phyloP scores from a whole-genome alignment of 2,329 filamentous ascomycete genomes.

The Verticillium isaacii region DNA sequence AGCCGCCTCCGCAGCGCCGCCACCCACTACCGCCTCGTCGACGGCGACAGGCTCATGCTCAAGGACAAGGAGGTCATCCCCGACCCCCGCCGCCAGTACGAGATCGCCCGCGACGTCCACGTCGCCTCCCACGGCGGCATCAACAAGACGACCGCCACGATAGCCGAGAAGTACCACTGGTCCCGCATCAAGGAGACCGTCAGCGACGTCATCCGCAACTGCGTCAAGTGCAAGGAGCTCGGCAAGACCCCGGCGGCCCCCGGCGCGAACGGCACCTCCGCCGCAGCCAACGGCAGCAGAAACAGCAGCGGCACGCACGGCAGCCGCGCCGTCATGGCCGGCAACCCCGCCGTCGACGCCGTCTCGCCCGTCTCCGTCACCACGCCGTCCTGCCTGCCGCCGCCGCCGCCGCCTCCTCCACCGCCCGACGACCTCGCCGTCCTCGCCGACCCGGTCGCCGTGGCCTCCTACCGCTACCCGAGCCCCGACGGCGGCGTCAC shows the following conservation, averaged over 20 bases:
- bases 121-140: conserved; percentile 74
- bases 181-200: conserved; percentile 97
- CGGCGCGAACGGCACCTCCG: conserved; percentile 1
- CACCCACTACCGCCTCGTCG: conserved; percentile 85
- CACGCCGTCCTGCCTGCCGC: not conserved
- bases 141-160: conserved; percentile 94
- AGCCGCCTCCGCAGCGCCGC: conserved; percentile 87
- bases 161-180: conserved; percentile 95
- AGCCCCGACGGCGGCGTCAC: conserved; percentile 13
- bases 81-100: conserved; percentile 83
- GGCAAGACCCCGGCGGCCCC: conserved; percentile 44
- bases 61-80: conserved; percentile 97
- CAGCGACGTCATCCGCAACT: conserved; percentile 89
- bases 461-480: not conserved
- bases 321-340: not conserved
- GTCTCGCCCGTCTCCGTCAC: not conserved
- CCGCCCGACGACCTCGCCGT: not conserved
- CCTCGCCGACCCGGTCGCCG: not conserved
- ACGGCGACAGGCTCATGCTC: conserved; percentile 81
- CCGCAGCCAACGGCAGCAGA: not conserved
- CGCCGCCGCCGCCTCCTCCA: not conserved
- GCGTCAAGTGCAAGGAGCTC: conserved; percentile 79
- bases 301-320: not conserved
- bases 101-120: conserved; percentile 78
- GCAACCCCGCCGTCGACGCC: too few species aligned